Evolutionary conservation across 2,329 filamentous ascomycete species (phyloP), one percentile per base, ranked within the genome.

Genomic region (Nakataea oryzae): DNA sequence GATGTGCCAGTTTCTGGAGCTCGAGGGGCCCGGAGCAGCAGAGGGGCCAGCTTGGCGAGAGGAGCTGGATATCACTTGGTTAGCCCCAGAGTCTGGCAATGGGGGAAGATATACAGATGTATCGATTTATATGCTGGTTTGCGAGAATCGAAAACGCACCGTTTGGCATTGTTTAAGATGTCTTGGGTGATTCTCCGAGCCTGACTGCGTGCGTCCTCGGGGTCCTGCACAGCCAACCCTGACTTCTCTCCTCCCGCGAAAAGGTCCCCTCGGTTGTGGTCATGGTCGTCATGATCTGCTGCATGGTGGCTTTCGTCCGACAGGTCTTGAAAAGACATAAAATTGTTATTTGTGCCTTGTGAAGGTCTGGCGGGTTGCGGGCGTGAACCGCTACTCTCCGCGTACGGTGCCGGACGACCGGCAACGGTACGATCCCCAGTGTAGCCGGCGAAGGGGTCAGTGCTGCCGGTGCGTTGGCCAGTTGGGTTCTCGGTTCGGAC

Each of bases 181-280:
- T 88, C 85, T 62, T 80, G 81, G 66, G 63, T 88, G 76, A 66
- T 79, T 81, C 68, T 78, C 77, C 0, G 82, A 76, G 54, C 82
- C 81, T 59, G 79, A 74, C 5, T 30, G 30, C 30, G 11, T 30
- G 5, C 30, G 11, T 30, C 30, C 5, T 72, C 70, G 1, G 86
- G 86, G 67, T 88, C 86, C 69, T 88, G 85, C 28, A 89, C 83
- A 27, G 86, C 86, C 57, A 89, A 73, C 0, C 84, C 86, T 32
- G 90, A 93, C 80, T 95, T 95, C 75, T 93, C 91, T 41, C 91
- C 91, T 60, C 91, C 91, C 26, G 91, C 88, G 73, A 93, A 95
- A 65, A 93, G 77, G 70, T 95, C 89, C 64, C 86, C 78, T 8
- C 85, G 81, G 30, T 86, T 83, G 1, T 87, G 79, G 1, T 81